phyloP scores from a whole-genome alignment of 495 filamentous ascomycete genomes.

The Neurospora sp. region DNA sequence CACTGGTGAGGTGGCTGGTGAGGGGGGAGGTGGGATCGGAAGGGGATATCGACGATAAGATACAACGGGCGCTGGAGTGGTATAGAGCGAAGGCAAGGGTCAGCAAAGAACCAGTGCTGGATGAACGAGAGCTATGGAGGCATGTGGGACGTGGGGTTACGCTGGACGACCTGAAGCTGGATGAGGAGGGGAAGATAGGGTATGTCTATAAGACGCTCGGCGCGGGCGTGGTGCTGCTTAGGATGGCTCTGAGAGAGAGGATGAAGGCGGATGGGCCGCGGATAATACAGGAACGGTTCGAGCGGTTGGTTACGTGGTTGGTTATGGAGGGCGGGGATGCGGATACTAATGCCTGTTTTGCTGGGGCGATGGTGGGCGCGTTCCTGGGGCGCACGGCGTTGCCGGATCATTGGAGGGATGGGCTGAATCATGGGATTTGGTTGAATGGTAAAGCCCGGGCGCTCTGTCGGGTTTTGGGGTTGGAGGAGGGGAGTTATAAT shows the following conservation, averaged over 20 bases:
- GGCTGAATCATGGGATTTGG: constrained; percentile 31
- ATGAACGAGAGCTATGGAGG: constrained; percentile 24
- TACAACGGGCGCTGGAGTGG: constrained; percentile 17
- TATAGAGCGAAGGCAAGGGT: constrained; percentile 8
- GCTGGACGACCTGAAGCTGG: constrained; percentile 27
- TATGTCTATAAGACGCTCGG: constrained; percentile 42
- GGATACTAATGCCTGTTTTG: constrained; percentile 41
- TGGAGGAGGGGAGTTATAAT: constrained; percentile 17
- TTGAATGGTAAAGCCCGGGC: constrained; percentile 25
- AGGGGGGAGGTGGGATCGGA: constrained; percentile 29
- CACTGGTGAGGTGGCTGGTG: constrained; percentile 29
- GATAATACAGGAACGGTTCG: constrained; percentile 20
- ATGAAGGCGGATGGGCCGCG: constrained; percentile 1
- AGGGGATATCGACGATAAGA: no score
- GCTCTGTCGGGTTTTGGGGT: constrained; percentile 17
- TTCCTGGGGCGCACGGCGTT: constrained; percentile 30
- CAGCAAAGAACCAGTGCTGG: constrained; percentile 11
- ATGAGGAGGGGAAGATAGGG: constrained; percentile 31
- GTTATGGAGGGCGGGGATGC: constrained; percentile 40
- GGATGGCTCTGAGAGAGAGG: constrained; percentile 23
- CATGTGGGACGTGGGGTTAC: constrained; percentile 14
- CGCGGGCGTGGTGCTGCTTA: constrained; percentile 26
- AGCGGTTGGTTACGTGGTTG: constrained; percentile 31
- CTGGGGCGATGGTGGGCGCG: constrained; percentile 33
- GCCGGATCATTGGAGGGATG: constrained; percentile 33